A percentile compares a stretch with the other conserved stretches of the same genome.
These are phyloP conservation scores for Colletotrichum lupini DNA, from an alignment of 2,329 filamentous ascomycete genomes.

Conservation along the genomic window DNA sequence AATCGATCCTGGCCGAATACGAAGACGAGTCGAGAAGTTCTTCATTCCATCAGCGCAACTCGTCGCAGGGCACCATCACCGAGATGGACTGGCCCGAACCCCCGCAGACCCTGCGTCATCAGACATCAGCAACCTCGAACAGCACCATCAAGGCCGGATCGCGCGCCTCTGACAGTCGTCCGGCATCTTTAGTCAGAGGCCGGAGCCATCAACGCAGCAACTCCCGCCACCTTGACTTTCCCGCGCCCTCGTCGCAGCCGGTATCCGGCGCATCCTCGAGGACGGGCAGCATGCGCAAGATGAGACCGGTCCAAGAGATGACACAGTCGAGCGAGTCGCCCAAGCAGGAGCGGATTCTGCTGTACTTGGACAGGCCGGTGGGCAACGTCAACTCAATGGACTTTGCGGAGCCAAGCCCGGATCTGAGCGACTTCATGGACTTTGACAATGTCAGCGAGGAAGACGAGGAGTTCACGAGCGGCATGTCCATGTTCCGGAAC, in stretches of 20 bases:
- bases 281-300: constrained; percentile 6
- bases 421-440: constrained; percentile 53
- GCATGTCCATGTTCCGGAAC: constrained; percentile 4
- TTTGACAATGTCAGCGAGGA: constrained; percentile 43
- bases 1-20: constrained; percentile 56
- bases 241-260: not conserved
- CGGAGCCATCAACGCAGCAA: not conserved
- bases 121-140: constrained; percentile 33
- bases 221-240: constrained; percentile 4
- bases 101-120: constrained; percentile 32
- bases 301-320: not conserved
- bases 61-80: constrained; percentile 31
- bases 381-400: constrained; percentile 41
- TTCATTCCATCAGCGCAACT: constrained; percentile 23
- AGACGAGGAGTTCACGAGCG: constrained; percentile 33
- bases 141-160: constrained; percentile 32
- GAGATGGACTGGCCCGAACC: constrained; percentile 31
- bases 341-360: constrained; percentile 44
- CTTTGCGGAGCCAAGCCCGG: constrained; percentile 47
- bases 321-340: constrained; percentile 23
- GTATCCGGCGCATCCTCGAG: constrained; percentile 5
- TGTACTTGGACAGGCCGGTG: constrained; percentile 46
- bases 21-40: constrained; percentile 46
- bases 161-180: constrained; percentile 2
- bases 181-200: not conserved